Evolutionary conservation across 2,329 filamentous ascomycete genomes (phyloP), one percentile per base, ranked within the genome.

Genomic region (Penicillium sp.): DNA sequence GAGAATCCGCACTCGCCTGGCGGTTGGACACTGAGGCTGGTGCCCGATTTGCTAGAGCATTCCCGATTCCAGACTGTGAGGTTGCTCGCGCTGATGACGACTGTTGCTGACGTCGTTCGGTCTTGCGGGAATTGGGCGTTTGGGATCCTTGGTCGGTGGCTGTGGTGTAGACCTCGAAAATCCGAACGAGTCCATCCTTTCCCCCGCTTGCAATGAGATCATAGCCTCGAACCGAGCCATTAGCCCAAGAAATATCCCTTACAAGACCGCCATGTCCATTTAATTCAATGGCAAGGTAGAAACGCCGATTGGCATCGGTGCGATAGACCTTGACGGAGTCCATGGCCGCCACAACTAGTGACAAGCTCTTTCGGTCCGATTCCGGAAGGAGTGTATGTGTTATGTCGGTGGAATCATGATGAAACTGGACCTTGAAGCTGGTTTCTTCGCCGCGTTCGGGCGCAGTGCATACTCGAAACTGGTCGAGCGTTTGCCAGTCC

Each of bases 151-250:
- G 61, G 11, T 50, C 53, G 15, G 54, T 51, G 2, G 62, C 38
- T 1, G 52, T 55, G n/a, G 67, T 70, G 44, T 69, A 67, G 3
- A 70, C 59, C 54, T 91, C 82, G 59, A 94, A 95, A n/a, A 98
- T 84, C 27, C 91, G 79, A 27, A 96, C 81, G 54, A 81, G 83
- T 3, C 93, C 91, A 61, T 98, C 93, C 64, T 94, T 94, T 61
- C 87, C 93, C 2, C 89, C 91, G 4, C 90, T 94, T 3, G 91
- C 93, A 54, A 97, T 78, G 41, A 91, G 78, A 63, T 98, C 93
- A 62, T 87, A 91, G 1, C 91, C 91, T 26, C 90, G 75, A 56
- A 94, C 88, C 50, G 89, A 94, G 9, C 89, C 91, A 33, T 89
- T 86, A 1, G 91, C 88, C 93, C 93, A 98, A 2, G 87, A 84